These are phyloP conservation scores for Cercospora citrullina DNA, from an alignment of 2,329 filamentous ascomycete genomes.

Conservation along the genomic window DNA sequence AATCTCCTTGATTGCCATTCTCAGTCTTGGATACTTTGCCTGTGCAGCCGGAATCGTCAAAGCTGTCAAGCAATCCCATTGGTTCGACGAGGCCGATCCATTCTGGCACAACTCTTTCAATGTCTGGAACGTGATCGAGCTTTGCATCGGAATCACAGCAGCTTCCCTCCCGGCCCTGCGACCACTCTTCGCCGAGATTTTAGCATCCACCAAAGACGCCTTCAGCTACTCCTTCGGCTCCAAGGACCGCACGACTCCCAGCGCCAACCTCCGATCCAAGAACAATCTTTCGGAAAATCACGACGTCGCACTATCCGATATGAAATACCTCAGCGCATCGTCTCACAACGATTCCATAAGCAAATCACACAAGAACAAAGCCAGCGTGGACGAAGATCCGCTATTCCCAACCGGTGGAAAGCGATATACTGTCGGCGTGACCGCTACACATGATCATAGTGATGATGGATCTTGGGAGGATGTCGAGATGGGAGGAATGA, in stretches of 20 bases:
- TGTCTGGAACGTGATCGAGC: slow-evolving; percentile 50
- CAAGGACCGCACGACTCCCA: slow-evolving; percentile 8
- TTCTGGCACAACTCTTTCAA: slow-evolving; percentile 44
- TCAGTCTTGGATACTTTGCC: slow-evolving; percentile 45
- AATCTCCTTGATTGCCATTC: slow-evolving; percentile 40
- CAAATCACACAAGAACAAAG: slow-evolving; percentile 8
- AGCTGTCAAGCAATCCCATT: slow-evolving; percentile 41
- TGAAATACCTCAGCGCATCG: slow-evolving; percentile 13
- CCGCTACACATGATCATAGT: slow-evolving; percentile 13
- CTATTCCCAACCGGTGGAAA: background rate
- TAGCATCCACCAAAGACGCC: slow-evolving; percentile 21
- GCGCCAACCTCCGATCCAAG: slow-evolving; percentile 5
- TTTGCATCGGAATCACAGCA: slow-evolving; percentile 48
- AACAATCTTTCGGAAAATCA: background rate
- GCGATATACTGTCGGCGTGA: slow-evolving; percentile 18
- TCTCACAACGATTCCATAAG: slow-evolving; percentile 9
- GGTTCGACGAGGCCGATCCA: slow-evolving; percentile 41
- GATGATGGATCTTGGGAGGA: slow-evolving; percentile 22
- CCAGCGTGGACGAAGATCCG: background rate
- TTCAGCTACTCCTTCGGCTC: slow-evolving; percentile 12
- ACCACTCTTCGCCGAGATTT: slow-evolving; percentile 25
- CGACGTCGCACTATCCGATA: slow-evolving; percentile 11
- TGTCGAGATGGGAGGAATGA: slow-evolving; percentile 1
- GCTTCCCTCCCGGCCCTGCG: slow-evolving; percentile 47
- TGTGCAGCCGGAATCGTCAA: slow-evolving; percentile 49